Base-by-base conservation (phyloP, 768 basidiomycete species). In the Tulasnella sp. region DNA sequence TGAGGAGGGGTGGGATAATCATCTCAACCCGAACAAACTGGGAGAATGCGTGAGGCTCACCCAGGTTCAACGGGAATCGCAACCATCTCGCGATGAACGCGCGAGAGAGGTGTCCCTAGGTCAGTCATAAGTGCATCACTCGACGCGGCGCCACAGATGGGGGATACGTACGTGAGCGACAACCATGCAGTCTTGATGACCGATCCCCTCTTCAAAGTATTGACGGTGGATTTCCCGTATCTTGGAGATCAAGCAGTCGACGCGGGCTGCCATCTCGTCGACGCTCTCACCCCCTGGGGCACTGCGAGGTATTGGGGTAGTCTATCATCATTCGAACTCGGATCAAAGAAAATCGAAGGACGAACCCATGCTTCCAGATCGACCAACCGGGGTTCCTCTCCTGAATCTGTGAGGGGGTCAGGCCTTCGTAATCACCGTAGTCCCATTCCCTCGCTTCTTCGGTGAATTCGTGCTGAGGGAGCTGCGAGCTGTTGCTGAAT, bases 261-360 rank as follows among this genome's bases (percentile, higher is more conserved):
- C 86, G 23, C 93, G 79, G 46, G 69, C 67, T 58, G 79, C 69
- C 85, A 98, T 90, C 42, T 90, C 78, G 63, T 82, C 74, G 4
- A 77, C 80, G 31, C 81, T 83, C 72, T 98, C 93, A 21, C 93
- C 93, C 15, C 81, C 84, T 11, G 90, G 89, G 63, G 90, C 94
- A 2, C 87, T 89, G 19, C 23, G n/a, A 9, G 36, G 9, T 37
- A 37, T 37, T n/a, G n/a, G 36, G 36, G 36, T n/a, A n/a, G 9
- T 9, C 9, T 37, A n/a, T 37, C 36, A 37, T 37, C 36, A 37
- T n/a, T 37, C n/a, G 9, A 37, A 37, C 9, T 37, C n/a, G n/a
- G n/a, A n/a, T n/a, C 9, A n/a, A 37, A 9, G 36, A 37, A 37
- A 9, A 37, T n/a, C 36, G n/a, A n/a, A n/a, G n/a, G n/a, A n/a